Percentiles rank a stretch among this genome's conserved stretches.
Conservation (phyloP, 2,329 filamentous ascomycete genomes). For the Blastomyces parvus region DNA sequence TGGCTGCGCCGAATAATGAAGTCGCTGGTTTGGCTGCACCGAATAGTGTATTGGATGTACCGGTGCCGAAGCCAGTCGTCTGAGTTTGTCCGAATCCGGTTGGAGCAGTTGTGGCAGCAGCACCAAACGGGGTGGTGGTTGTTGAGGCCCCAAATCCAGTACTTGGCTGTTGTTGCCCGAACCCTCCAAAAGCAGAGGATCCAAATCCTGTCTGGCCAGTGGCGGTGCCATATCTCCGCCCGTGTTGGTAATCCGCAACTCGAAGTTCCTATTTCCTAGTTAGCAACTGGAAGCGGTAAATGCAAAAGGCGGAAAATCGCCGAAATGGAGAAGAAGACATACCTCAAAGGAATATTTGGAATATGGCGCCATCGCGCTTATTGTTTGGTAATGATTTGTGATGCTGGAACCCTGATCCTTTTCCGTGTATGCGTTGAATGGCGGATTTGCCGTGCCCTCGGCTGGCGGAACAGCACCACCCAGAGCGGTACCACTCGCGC, state of each 20-base stretch:
- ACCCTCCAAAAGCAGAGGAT: conserved; percentile 47
- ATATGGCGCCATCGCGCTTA: conserved; percentile 41
- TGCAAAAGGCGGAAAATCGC: not conserved
- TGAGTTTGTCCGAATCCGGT: conserved; percentile 38
- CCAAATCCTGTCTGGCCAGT: conserved; percentile 79
- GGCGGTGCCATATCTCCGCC: conserved; percentile 71
- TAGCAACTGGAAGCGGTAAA: not conserved
- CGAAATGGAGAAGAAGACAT: conserved; percentile 9
- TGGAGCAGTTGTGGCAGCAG: conserved; percentile 27
- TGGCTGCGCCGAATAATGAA: conserved; percentile 28
- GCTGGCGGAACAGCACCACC: conserved; percentile 31
- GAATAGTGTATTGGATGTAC: conserved; percentile 34
- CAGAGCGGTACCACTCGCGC: conserved; percentile 35
- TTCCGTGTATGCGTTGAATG: conserved; percentile 38
- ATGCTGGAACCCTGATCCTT: conserved; percentile 33
- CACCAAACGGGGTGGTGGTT: conserved; percentile 34
- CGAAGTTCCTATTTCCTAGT: conserved; percentile 51
- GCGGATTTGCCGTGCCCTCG: conserved; percentile 38
- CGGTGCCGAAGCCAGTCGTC: conserved; percentile 32
- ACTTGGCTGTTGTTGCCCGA: conserved; percentile 34
- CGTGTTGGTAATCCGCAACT: conserved; percentile 79
- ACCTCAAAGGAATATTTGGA: conserved; percentile 80
- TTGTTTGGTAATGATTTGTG: conserved; percentile 41
- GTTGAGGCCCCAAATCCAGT: conserved; percentile 35
- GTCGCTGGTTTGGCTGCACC: conserved; percentile 36